These are phyloP conservation scores for Escallonia rubra DNA, from an alignment of 129 eudicot species.

Conservation along the genomic window DNA sequence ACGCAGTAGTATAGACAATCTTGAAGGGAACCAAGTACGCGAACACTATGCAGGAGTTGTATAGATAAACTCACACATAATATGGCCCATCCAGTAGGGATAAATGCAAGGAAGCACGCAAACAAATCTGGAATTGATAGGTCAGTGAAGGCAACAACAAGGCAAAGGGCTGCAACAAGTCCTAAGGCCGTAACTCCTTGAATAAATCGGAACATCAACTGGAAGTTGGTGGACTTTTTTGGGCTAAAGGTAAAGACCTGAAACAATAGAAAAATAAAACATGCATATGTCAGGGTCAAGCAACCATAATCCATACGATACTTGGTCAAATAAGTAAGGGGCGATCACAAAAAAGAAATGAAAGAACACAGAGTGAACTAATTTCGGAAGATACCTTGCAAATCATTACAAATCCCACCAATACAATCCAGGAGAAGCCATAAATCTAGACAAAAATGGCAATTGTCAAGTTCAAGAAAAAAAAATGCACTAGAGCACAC, in stretches of 20 bases:
- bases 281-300: background rate
- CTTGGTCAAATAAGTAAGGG: background rate
- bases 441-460: slow-evolving; percentile 48
- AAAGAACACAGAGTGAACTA: background rate
- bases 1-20: too few relatives aligned
- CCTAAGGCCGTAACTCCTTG: slow-evolving; percentile 86
- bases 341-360: background rate
- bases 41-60: background rate
- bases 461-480: slow-evolving; percentile 13
- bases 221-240: slow-evolving; percentile 66
- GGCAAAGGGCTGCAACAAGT: slow-evolving; percentile 66
- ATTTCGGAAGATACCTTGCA: slow-evolving; percentile 56
- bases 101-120: slow-evolving; percentile 83
- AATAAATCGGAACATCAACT: slow-evolving; percentile 68
- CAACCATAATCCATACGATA: background rate
- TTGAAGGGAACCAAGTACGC: too few relatives aligned
- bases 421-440: slow-evolving; percentile 91
- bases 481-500: background rate
- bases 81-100: slow-evolving; percentile 97
- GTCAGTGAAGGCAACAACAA: slow-evolving; percentile 55
- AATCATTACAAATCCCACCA: slow-evolving; percentile 66
- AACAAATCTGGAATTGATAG: slow-evolving; percentile 69
- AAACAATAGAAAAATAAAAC: slow-evolving; percentile 8
- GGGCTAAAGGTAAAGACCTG: slow-evolving; percentile 83
- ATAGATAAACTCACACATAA: slow-evolving; percentile 55